Evolutionary conservation across 495 filamentous ascomycete species (phyloP).

Genomic region (Penicillium roqueforti): DNA sequence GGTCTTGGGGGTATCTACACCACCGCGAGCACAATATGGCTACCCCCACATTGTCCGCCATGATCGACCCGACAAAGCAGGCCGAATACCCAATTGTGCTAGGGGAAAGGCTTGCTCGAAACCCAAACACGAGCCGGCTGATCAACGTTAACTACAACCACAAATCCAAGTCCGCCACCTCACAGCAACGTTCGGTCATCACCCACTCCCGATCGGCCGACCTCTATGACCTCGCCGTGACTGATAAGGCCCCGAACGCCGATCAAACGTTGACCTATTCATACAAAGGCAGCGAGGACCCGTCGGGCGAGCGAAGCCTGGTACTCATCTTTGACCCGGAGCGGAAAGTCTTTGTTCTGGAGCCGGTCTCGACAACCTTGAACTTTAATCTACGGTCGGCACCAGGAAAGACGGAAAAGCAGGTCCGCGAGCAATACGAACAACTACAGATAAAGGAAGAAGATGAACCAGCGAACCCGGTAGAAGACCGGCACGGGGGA

Average conservation of each 20-base stretch:
- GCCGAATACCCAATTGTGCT: slow-evolving; percentile 47
- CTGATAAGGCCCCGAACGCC: slow-evolving; percentile 43
- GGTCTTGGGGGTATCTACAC: neutral
- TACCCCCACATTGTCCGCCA: slow-evolving; percentile 34
- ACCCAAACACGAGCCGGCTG: slow-evolving; percentile 23
- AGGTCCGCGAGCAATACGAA: slow-evolving; percentile 42
- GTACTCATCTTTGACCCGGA: slow-evolving; percentile 51
- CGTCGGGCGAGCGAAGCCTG: slow-evolving; percentile 37
- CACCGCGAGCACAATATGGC: slow-evolving; percentile 30
- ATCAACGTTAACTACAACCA: slow-evolving; percentile 51
- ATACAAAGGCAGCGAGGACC: slow-evolving; percentile 50
- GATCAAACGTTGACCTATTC: slow-evolving; percentile 43
- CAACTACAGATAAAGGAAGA: slow-evolving; percentile 43
- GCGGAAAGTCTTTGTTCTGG: slow-evolving; percentile 48
- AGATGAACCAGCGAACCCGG: slow-evolving; percentile 33
- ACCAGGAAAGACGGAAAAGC: slow-evolving; percentile 43
- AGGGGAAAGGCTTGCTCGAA: slow-evolving; percentile 36
- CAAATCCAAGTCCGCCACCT: slow-evolving; percentile 46
- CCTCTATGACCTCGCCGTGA: slow-evolving; percentile 47
- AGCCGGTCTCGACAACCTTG: slow-evolving; percentile 47
- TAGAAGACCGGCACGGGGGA: slow-evolving; percentile 39
- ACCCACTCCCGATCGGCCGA: slow-evolving; percentile 37
- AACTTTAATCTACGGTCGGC: slow-evolving; percentile 56
- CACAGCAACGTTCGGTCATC: slow-evolving; percentile 38
- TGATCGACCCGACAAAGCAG: slow-evolving; percentile 49